Conservation (phyloP, 2,329 filamentous ascomycete genomes). For the Colletotrichum ledebouriae region DNA sequence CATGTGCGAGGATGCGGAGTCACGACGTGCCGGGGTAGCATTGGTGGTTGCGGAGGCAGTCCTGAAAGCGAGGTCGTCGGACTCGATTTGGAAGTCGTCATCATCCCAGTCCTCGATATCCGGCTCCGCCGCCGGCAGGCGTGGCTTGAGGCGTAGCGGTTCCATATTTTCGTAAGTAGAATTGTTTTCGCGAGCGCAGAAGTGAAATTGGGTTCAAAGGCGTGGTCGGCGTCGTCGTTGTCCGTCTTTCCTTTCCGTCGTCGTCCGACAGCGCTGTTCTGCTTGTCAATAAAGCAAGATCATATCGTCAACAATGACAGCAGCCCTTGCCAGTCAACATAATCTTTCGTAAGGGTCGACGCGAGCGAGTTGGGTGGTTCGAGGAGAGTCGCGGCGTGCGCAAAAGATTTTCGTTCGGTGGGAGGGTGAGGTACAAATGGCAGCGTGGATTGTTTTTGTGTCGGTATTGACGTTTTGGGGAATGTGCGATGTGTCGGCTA, state of each 20-base stretch:
- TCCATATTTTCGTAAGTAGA: slow-evolving; percentile 60
- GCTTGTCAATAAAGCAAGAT: slow-evolving; percentile 43
- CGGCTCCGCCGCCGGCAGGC: slow-evolving; percentile 66
- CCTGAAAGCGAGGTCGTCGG: slow-evolving; percentile 73
- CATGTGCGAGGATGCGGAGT: slow-evolving; percentile 84
- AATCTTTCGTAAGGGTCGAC: slow-evolving; percentile 27
- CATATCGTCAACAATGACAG: slow-evolving; percentile 45
- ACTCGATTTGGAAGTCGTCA: slow-evolving; percentile 79
- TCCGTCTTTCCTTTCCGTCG: slow-evolving; percentile 8
- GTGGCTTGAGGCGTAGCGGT: slow-evolving; percentile 65
- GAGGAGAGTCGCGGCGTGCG: slow-evolving; percentile 22
- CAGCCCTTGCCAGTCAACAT: slow-evolving; percentile 42
- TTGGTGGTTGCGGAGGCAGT: slow-evolving; percentile 62
- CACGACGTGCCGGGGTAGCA: slow-evolving; percentile 69
- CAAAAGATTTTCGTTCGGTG: slow-evolving; percentile 22
- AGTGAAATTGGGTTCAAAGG: slow-evolving; percentile 24
- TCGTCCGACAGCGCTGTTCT: slow-evolving; percentile 42
- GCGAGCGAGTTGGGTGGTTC: slow-evolving; percentile 23
- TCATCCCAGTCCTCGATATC: slow-evolving; percentile 84
- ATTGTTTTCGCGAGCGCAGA: slow-evolving; percentile 27
- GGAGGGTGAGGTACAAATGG: slow-evolving; percentile 32
- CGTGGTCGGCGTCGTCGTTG: slow-evolving; percentile 15
- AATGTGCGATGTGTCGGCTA: slow-evolving; percentile 41
- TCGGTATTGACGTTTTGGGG: slow-evolving; percentile 40
- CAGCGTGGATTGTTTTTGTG: slow-evolving; percentile 39